Conservation (phyloP, 345 rosid species). For the Gossypium sturtianum region DNA sequence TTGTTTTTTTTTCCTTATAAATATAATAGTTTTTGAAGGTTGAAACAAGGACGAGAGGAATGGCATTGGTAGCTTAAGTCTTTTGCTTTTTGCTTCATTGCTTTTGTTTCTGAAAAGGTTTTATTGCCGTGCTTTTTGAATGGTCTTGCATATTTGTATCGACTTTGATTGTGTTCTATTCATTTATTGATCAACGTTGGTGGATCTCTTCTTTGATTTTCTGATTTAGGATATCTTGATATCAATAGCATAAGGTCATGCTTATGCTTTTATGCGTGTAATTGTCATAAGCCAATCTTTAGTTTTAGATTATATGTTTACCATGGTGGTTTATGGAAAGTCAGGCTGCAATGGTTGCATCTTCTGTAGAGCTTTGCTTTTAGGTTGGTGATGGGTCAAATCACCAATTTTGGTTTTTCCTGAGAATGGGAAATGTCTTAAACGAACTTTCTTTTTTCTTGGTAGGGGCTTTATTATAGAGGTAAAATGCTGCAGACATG, state of each 20-base stretch:
- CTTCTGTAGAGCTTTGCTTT: constrained; percentile 10
- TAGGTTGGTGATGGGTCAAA: constrained; percentile 29
- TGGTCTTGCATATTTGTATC: not conserved
- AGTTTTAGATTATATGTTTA: constrained; percentile 5
- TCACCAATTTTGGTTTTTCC: constrained; percentile 21
- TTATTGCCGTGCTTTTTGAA: not conserved
- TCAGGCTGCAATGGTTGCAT: constrained; percentile 20
- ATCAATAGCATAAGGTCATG: not conserved
- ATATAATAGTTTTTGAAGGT: no score
- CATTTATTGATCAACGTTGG: constrained; percentile 8
- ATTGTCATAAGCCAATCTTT: constrained; percentile 1
- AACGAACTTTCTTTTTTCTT: not conserved
- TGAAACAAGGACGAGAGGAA: not conserved
- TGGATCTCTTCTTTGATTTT: constrained; percentile 2
- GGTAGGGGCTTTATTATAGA: constrained; percentile 5
- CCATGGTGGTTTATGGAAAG: constrained; percentile 12
- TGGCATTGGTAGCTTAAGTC: not conserved
- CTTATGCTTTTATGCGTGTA: not conserved
- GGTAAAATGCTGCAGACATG: constrained; percentile 13
- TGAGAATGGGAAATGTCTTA: constrained; percentile 8
- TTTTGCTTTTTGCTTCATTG: not conserved
- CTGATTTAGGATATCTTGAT: not conserved
- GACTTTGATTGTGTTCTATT: constrained; percentile 5
- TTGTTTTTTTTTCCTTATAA: not conserved
- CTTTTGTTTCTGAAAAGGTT: not conserved